These are phyloP conservation scores for Chytriomyces confervae DNA, from an alignment of 192 early-diverging fungal genomes.

Conservation along the genomic window DNA sequence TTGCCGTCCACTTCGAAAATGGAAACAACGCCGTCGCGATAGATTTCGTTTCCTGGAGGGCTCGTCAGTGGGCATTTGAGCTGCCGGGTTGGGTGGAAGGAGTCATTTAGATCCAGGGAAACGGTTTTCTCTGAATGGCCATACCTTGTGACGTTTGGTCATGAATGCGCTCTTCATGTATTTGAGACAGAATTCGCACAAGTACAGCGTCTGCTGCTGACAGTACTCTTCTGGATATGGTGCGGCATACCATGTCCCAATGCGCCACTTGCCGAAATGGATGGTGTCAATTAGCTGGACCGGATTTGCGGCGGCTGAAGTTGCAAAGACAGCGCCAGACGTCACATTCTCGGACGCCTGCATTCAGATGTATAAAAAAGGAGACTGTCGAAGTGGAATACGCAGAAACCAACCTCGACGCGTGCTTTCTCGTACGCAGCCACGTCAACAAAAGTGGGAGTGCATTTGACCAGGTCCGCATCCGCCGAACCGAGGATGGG, in stretches of 20 bases:
- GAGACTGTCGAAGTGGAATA: neutral
- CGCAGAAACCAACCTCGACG: constrained; percentile 14
- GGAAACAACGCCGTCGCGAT: constrained; percentile 68
- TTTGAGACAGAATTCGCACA: constrained; percentile 93
- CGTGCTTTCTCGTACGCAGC: constrained; percentile 26
- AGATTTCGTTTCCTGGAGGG: constrained; percentile 85
- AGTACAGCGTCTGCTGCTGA: constrained; percentile 68
- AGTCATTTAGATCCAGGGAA: neutral
- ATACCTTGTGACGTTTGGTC: constrained; percentile 76
- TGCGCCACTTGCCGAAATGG: constrained; percentile 77
- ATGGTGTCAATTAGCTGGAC: constrained; percentile 40
- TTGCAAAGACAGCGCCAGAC: neutral
- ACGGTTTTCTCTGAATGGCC: neutral
- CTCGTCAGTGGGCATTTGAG: constrained; percentile 76
- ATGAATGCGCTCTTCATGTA: constrained; percentile 83
- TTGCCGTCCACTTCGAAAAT: constrained; percentile 89
- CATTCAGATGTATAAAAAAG: neutral
- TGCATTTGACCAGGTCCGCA: constrained; percentile 33
- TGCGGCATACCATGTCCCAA: constrained; percentile 94
- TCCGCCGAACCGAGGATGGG: constrained; percentile 22
- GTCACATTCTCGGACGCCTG: neutral
- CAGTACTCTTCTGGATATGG: constrained; percentile 93
- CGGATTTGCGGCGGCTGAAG: neutral
- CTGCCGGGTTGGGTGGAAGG: constrained; percentile 38
- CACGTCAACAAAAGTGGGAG: constrained; percentile 22